Evolutionary conservation across 2,329 filamentous ascomycete species (phyloP).

Genomic region (Podosphaera aphanis): DNA sequence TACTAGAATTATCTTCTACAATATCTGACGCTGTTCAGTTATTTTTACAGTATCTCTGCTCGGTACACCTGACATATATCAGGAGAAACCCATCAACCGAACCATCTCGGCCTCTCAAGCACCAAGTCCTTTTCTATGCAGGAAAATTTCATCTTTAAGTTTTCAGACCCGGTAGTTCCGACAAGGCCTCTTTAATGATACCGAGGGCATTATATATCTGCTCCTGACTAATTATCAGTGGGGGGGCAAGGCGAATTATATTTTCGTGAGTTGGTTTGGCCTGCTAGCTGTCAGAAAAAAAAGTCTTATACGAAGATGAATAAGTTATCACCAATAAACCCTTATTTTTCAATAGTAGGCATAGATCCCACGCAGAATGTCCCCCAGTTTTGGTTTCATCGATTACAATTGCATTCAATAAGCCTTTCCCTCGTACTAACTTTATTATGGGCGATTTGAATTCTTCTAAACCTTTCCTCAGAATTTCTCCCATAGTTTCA

Average conservation of each 20-base stretch:
- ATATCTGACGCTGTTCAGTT: no score
- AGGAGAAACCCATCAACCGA: no score
- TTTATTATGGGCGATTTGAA: conserved; percentile 64
- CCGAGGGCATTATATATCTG: conserved; percentile 55
- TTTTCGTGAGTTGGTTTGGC: conserved; percentile 97
- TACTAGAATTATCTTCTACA: no score
- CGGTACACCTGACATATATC: no score
- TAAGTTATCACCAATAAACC: conserved; percentile 50
- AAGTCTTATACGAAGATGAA: background rate
- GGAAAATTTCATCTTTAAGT: conserved; percentile 22
- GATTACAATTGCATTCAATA: conserved; percentile 90
- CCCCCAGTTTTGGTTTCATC: conserved; percentile 71
- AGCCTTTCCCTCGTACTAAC: conserved; percentile 68
- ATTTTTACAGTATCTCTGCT: no score
- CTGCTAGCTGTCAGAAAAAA: conserved; percentile 21
- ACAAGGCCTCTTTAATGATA: conserved; percentile 63
- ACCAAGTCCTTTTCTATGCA: no score
- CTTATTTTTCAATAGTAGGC: conserved; percentile 86
- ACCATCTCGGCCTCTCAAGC: no score
- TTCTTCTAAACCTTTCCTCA: conserved; percentile 54
- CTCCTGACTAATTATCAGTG: conserved; percentile 75
- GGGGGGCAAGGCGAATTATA: conserved; percentile 94
- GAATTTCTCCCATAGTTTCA: conserved; percentile 55
- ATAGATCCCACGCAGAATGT: conserved; percentile 85
- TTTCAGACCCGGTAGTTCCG: conserved; percentile 51